These are phyloP conservation scores for Tuber microsphaerosporum DNA, from an alignment of 495 filamentous ascomycete species.

Conservation along the genomic window DNA sequence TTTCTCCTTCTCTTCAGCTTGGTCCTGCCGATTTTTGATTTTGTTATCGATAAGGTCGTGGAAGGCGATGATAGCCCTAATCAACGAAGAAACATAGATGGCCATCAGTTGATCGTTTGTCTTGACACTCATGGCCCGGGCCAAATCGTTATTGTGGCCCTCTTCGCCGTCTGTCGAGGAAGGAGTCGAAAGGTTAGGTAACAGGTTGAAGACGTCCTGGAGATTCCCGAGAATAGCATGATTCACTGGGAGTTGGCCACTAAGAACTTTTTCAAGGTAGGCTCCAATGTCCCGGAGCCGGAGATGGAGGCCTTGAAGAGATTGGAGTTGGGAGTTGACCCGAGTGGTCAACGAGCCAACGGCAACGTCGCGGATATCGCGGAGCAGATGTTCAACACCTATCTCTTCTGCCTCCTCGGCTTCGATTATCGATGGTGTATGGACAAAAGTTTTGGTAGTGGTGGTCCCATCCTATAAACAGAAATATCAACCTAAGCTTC, in stretches of 20 bases:
- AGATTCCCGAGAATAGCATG: slow-evolving; percentile 95
- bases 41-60: slow-evolving; percentile 99
- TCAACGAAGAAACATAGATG: slow-evolving; percentile 92
- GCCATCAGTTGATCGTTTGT: slow-evolving; percentile 98
- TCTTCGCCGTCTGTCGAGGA: slow-evolving; percentile 50
- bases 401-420: slow-evolving; percentile 99
- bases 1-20: slow-evolving; percentile 86
- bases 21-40: slow-evolving; percentile 95
- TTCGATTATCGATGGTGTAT: slow-evolving; percentile 98
- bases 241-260: slow-evolving; percentile 86
- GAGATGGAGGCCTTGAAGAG: slow-evolving; percentile 89
- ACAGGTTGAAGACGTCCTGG: slow-evolving; percentile 97
- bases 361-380: slow-evolving; percentile 95
- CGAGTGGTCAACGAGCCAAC: slow-evolving; percentile 97
- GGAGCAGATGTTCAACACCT: slow-evolving; percentile 92
- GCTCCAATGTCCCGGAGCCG: slow-evolving; percentile 90
- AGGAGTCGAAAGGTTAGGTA: slow-evolving; percentile 90
- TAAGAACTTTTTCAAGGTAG: slow-evolving; percentile 93
- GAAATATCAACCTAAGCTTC: slow-evolving; percentile 13
- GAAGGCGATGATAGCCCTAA: slow-evolving; percentile 96
- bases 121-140: slow-evolving; percentile 94
- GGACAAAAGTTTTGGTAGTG: slow-evolving; percentile 93
- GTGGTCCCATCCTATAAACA: slow-evolving; percentile 80
- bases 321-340: slow-evolving; percentile 95
- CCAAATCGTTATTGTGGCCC: slow-evolving; percentile 70